Evolutionary conservation across 257 asterid genomes (phyloP).

Genomic region (Przewalskia tangutica): DNA sequence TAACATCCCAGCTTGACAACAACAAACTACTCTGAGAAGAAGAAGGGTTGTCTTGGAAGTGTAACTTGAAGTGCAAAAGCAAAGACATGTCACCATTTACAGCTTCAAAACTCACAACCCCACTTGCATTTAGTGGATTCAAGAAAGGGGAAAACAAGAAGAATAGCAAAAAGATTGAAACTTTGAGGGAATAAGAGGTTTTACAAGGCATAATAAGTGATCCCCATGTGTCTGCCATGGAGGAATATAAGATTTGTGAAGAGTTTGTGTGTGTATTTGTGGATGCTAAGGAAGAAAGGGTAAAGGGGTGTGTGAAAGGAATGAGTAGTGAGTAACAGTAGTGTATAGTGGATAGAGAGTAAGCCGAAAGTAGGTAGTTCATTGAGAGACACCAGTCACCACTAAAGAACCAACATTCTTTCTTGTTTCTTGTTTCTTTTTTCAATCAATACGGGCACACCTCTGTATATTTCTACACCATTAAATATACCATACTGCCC

Average conservation of each 20-base stretch:
- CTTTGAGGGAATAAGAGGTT: conserved; percentile 2
- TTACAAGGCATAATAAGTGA: not conserved
- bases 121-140: conserved; percentile 8
- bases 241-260: not conserved
- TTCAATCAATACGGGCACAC: not conserved
- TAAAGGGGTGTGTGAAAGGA: conserved; percentile 1
- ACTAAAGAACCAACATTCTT: conserved; percentile 29
- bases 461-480: not conserved
- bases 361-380: conserved; percentile 2
- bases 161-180: conserved; percentile 4
- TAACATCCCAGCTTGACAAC: conserved; percentile 42
- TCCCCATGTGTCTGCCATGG: conserved; percentile 25
- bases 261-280: not conserved
- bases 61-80: conserved; percentile 51
- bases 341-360: not conserved
- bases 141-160: conserved; percentile 10
- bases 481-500: not conserved
- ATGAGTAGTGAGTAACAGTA: not conserved
- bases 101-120: not conserved
- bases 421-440: conserved; percentile 12
- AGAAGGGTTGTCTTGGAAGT: conserved; percentile 26
- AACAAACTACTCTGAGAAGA: conserved; percentile 13
- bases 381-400: conserved; percentile 4
- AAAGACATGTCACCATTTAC: conserved; percentile 37
- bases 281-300: not conserved